phyloP scores from a whole-genome alignment of 352 stramenopile genomes.

The Globisporangium nagaii region DNA sequence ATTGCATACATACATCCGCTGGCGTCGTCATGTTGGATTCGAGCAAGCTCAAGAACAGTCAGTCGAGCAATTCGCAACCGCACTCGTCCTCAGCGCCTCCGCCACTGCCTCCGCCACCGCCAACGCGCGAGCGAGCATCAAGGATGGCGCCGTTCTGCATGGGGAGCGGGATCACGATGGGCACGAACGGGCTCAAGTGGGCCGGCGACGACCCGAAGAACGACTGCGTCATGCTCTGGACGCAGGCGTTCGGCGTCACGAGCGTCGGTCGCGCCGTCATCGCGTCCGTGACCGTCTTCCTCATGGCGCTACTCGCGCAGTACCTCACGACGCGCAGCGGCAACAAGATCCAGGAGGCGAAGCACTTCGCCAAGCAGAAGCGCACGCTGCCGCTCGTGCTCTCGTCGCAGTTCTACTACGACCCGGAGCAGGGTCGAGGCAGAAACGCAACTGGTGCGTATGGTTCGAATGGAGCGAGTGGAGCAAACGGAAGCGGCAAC shows the following conservation, averaged over 20 bases:
- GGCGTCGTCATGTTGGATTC: too few species aligned
- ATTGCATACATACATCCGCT: too few species aligned
- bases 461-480: neutral
- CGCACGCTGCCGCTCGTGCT: neutral
- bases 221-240: conserved; percentile 72
- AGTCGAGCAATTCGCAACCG: too few species aligned
- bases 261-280: conserved; percentile 29
- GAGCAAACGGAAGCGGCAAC: neutral
- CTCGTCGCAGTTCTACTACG: conserved; percentile 23
- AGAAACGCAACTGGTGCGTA: neutral
- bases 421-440: conserved; percentile 22
- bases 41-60: too few species aligned
- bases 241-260: conserved; percentile 46
- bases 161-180: conserved; percentile 59
- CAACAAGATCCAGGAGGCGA: conserved; percentile 40
- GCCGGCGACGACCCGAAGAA: conserved; percentile 26
- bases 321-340: conserved; percentile 40
- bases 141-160: conserved; percentile 43
- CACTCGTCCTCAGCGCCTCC: too few species aligned
- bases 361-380: conserved; percentile 26
- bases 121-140: conserved; percentile 3
- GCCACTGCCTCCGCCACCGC: too few species aligned
- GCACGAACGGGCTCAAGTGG: conserved; percentile 49
- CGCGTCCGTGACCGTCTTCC: conserved; percentile 41
- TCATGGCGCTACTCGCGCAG: conserved; percentile 53